Percentiles rank a stretch among this genome's conserved stretches.
Conservation (phyloP, 208 protist species). For the Acanthamoeba quina region DNA sequence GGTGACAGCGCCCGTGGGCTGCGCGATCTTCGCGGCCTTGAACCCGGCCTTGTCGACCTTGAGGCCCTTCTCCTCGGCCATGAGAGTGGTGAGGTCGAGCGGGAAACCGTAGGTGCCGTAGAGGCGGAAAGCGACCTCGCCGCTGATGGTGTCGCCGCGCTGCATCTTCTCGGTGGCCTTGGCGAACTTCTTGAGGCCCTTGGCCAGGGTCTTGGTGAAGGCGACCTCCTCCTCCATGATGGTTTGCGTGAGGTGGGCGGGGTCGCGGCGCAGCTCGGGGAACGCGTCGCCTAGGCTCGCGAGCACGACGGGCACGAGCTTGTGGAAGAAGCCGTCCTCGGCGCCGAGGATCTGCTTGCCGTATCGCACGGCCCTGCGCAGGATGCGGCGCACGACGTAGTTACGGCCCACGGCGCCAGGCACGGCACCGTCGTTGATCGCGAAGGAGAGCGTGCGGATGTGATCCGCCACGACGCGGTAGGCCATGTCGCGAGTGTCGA, state of each 20-base stretch:
- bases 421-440: conserved; percentile 91
- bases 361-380: conserved; percentile 81
- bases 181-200: conserved; percentile 88
- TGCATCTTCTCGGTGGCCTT: conserved; percentile 78
- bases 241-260: conserved; percentile 84
- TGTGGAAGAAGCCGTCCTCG: conserved; percentile 75
- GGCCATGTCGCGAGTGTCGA: conserved; percentile 94
- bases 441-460: conserved; percentile 98
- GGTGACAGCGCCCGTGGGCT: conserved; percentile 16
- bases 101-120: conserved; percentile 98
- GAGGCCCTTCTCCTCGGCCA: conserved; percentile 96
- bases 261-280: conserved; percentile 64
- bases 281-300: conserved; percentile 31
- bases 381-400: conserved; percentile 88
- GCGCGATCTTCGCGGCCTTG: conserved; percentile 53
- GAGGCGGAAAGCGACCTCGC: conserved; percentile 94
- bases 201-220: conserved; percentile 97
- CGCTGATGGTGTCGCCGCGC: conserved; percentile 90
- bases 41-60: conserved; percentile 88
- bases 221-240: conserved; percentile 96
- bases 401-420: conserved; percentile 83
- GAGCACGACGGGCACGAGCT: conserved; percentile 59
- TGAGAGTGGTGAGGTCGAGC: conserved; percentile 97
- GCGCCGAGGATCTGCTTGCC: conserved; percentile 92
- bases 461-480: conserved; percentile 99